Conservation (phyloP, 495 filamentous ascomycete genomes). For the Podospora bellae-mahoneyi region DNA sequence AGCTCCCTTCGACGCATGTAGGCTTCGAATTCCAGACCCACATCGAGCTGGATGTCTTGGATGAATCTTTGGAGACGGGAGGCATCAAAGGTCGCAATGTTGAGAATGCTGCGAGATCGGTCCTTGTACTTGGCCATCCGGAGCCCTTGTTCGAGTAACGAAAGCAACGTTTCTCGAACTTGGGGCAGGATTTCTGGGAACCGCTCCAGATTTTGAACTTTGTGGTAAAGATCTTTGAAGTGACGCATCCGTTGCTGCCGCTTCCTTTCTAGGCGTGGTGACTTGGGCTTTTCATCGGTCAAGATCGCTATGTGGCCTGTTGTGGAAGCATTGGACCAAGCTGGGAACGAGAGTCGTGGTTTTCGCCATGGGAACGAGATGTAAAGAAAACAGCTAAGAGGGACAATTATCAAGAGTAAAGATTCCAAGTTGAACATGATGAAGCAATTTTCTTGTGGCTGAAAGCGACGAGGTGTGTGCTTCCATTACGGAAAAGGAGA, state of each 20-base stretch:
- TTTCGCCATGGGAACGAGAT: too few relatives aligned
- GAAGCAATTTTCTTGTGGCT: too few relatives aligned
- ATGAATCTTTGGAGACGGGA: neutral
- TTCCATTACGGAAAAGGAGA: too few relatives aligned
- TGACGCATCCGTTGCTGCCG: neutral
- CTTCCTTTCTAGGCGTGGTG: neutral
- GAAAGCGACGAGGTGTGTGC: too few relatives aligned
- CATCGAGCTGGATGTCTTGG: neutral
- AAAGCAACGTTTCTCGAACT: neutral
- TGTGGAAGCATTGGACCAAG: too few relatives aligned
- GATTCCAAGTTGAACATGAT: too few relatives aligned
- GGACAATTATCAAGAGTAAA: too few relatives aligned
- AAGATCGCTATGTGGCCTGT: neutral
- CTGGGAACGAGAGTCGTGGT: too few relatives aligned
- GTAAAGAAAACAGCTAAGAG: too few relatives aligned
- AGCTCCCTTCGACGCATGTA: neutral
- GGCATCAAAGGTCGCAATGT: neutral
- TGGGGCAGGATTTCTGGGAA: neutral
- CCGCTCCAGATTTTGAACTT: conserved; percentile 5
- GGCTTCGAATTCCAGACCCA: neutral
- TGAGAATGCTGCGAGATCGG: neutral
- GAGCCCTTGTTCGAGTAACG: neutral
- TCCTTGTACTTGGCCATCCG: neutral
- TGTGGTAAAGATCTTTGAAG: conserved; percentile 7
- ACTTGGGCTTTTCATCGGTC: neutral